Evolutionary conservation across 495 filamentous ascomycete genomes (phyloP), one percentile per base, ranked within the genome.

Genomic region (Xanthoparmelia taractica): DNA sequence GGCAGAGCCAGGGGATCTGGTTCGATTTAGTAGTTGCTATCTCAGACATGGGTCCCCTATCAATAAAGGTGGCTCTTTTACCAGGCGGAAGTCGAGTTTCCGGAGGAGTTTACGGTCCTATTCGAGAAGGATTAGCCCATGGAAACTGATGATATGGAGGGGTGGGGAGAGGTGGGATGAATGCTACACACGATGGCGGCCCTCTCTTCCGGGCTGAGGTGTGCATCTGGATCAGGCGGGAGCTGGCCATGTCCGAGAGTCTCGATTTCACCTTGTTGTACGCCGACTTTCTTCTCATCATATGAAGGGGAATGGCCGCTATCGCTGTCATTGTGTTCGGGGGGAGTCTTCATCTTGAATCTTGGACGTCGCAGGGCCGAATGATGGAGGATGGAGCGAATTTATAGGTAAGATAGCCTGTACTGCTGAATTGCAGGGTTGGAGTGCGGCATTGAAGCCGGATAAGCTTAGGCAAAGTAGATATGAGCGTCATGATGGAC

Each of bases 1-100:
- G 77, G 70, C 86, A 89, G 27, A 95, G 83, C 89, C 88, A 92
- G 37, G 90, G 90, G 33, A 94, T 86, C n/a, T n/a, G n/a, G n/a
- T n/a, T n/a, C n/a, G n/a, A n/a, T n/a, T n/a, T n/a, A n/a, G n/a
- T n/a, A n/a, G n/a, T n/a, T n/a, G n/a, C n/a, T n/a, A n/a, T n/a
- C n/a, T n/a, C n/a, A n/a, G n/a, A n/a, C n/a, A n/a, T n/a, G n/a
- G n/a, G n/a, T n/a, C n/a, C n/a, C n/a, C n/a, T n/a, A n/a, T n/a
- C n/a, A n/a, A n/a, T n/a, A n/a, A n/a, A n/a, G n/a, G n/a, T n/a
- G n/a, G n/a, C n/a, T n/a, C n/a, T n/a, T n/a, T n/a, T n/a, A n/a
- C n/a, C 10, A 93, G 78, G 15, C 77, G 78, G 25, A 85, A 60
- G 65, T 93, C 89, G 8, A 93, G 78, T 70, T 85, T 88, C 78